Conservation (phyloP, 257 asterid genomes). For the Euphrasia confusa region DNA sequence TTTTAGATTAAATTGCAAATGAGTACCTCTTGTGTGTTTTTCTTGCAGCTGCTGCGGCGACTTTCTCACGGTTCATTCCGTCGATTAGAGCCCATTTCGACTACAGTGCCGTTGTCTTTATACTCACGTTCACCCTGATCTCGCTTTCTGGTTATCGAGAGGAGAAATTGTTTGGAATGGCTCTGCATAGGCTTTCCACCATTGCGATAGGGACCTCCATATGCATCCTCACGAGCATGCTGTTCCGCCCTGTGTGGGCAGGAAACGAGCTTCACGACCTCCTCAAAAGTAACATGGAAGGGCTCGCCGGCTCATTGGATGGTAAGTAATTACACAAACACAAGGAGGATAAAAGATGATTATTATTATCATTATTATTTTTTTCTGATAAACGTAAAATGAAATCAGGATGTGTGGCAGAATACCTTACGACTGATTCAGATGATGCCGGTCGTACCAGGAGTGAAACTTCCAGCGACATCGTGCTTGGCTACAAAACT, state of each 20-base stretch:
- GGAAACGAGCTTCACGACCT: slow-evolving; percentile 60
- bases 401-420: slow-evolving; percentile 37
- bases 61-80: slow-evolving; percentile 65
- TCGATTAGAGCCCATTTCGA: slow-evolving; percentile 59
- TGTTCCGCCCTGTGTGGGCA: slow-evolving; percentile 69
- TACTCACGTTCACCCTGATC: slow-evolving; percentile 62
- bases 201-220: slow-evolving; percentile 61
- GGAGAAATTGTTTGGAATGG: slow-evolving; percentile 50
- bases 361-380: neutral
- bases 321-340: slow-evolving; percentile 32
- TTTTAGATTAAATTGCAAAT: neutral
- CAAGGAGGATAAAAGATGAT: neutral
- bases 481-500: slow-evolving; percentile 38
- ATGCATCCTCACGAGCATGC: slow-evolving; percentile 48
- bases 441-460: slow-evolving; percentile 12
- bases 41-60: slow-evolving; percentile 60
- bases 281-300: slow-evolving; percentile 44
- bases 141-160: slow-evolving; percentile 71
- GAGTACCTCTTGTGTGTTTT: neutral
- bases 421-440: slow-evolving; percentile 32
- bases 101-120: slow-evolving; percentile 62
- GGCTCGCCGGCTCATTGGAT: slow-evolving; percentile 68
- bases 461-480: slow-evolving; percentile 31
- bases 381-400: slow-evolving; percentile 1
- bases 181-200: slow-evolving; percentile 54